Evolutionary conservation across 2,329 filamentous ascomycete genomes (phyloP).

Genomic region (Fusarium equiseti): DNA sequence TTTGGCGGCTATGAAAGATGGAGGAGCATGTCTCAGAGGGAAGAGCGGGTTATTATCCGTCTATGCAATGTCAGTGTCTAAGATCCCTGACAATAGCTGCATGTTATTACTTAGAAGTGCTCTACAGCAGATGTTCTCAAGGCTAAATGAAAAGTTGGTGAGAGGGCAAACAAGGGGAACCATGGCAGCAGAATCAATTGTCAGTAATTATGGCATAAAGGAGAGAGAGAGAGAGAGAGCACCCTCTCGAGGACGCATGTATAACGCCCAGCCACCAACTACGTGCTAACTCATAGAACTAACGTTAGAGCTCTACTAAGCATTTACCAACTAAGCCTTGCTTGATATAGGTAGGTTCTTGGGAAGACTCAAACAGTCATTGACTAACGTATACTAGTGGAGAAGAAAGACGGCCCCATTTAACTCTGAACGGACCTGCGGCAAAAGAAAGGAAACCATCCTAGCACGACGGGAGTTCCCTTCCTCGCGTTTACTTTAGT

Average conservation of each 20-base stretch:
- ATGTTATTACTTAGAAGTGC: constrained; percentile 10
- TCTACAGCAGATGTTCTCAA: not conserved
- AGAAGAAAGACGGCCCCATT: constrained; percentile 8
- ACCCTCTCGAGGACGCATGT: not conserved
- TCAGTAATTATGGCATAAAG: not conserved
- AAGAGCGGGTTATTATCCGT: constrained; percentile 5
- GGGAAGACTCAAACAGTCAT: not conserved
- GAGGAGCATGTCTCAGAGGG: constrained; percentile 7
- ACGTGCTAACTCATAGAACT: not conserved
- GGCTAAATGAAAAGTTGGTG: not conserved
- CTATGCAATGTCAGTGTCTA: constrained; percentile 20
- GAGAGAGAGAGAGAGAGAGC: not conserved
- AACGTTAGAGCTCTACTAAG: constrained; percentile 6
- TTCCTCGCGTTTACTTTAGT: constrained; percentile 19
- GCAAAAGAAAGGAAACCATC: constrained; percentile 17
- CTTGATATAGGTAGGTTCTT: not conserved
- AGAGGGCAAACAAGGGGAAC: not conserved
- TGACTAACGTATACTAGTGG: not conserved
- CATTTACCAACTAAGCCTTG: not conserved
- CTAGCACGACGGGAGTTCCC: constrained; percentile 39
- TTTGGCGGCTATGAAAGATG: constrained; percentile 21
- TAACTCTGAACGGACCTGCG: constrained; percentile 2
- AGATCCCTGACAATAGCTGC: constrained; percentile 6
- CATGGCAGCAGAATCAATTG: not conserved
- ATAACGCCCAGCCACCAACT: not conserved